phyloP scores from a whole-genome alignment of 306 rosid species.

The Fagus sylvatica region DNA sequence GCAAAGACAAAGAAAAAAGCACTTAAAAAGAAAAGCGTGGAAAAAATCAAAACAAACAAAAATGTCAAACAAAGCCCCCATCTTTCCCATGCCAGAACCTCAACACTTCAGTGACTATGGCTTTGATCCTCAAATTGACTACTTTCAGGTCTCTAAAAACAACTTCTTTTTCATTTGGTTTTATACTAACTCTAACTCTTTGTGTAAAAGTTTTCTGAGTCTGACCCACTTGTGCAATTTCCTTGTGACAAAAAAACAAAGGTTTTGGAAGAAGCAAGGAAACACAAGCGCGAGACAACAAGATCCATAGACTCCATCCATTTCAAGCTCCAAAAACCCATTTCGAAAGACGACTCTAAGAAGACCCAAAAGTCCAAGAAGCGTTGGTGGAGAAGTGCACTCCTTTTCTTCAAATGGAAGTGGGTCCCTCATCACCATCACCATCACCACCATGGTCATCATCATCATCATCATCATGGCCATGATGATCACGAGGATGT shows the following conservation, averaged over 20 bases:
- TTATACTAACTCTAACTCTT: not conserved
- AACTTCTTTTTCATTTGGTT: not conserved
- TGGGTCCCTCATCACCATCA: slow-evolving; percentile 31
- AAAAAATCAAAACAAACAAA: not conserved
- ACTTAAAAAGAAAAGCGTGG: not conserved
- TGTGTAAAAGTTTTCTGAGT: not conserved
- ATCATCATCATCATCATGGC: not conserved
- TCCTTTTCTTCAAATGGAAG: slow-evolving; percentile 75
- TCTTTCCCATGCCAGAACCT: slow-evolving; percentile 78
- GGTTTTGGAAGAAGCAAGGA: slow-evolving; percentile 90
- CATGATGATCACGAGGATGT: slow-evolving; percentile 37
- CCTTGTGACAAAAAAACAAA: not conserved
- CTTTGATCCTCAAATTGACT: slow-evolving; percentile 88
- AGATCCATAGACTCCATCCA: slow-evolving; percentile 83
- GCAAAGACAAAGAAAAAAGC: not conserved
- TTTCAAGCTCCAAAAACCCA: slow-evolving; percentile 89
- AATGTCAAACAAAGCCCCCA: slow-evolving; percentile 76
- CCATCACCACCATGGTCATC: not conserved
- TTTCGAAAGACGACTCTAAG: slow-evolving; percentile 62
- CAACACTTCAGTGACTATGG: slow-evolving; percentile 97
- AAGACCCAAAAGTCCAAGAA: slow-evolving; percentile 54
- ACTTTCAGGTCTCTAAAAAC: slow-evolving; percentile 64
- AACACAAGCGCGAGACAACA: slow-evolving; percentile 59
- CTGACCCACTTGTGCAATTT: not conserved
- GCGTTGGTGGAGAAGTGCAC: slow-evolving; percentile 82